phyloP scores from a whole-genome alignment of 805 yeast species.

The Zygoascus bituminiphila region DNA sequence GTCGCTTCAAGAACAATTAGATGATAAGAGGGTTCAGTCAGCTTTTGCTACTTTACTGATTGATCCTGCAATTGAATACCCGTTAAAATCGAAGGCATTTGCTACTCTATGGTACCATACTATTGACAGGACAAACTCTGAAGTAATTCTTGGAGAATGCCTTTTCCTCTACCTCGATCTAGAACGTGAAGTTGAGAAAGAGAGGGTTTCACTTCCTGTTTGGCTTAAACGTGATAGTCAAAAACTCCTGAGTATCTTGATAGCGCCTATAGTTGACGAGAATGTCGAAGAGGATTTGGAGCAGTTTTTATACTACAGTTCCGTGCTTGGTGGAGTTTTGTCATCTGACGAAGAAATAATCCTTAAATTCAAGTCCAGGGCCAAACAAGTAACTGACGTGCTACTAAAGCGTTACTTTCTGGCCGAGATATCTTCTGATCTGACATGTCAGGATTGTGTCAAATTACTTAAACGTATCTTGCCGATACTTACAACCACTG shows the following conservation, averaged over 20 bases:
- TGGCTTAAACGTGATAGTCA: constrained; percentile 1
- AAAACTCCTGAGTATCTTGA: constrained; percentile 50
- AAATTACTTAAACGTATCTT: neutral
- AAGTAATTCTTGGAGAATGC: constrained; percentile 49
- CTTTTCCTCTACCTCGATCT: constrained; percentile 62
- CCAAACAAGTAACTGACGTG: neutral
- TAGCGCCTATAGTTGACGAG: constrained; percentile 42
- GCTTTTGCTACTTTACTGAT: constrained; percentile 51
- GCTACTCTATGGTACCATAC: constrained; percentile 71
- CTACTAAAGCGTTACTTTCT: neutral
- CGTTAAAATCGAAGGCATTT: constrained; percentile 45
- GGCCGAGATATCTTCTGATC: neutral
- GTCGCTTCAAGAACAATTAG: constrained; percentile 44
- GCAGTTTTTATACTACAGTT: constrained; percentile 53
- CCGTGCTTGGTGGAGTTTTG: constrained; percentile 45
- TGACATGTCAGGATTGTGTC: neutral
- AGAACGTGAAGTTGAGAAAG: constrained; percentile 5
- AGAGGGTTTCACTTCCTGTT: neutral
- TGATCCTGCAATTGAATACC: constrained; percentile 26
- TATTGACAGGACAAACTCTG: constrained; percentile 38
- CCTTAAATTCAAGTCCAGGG: constrained; percentile 5
- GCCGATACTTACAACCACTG: neutral
- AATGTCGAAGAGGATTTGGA: constrained; percentile 50
- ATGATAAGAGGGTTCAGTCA: constrained; percentile 54
- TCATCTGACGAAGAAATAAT: constrained; percentile 42